Evolutionary conservation across 1,284 basidiomycete genomes (phyloP).

Genomic region (Porogramme epimiltina): DNA sequence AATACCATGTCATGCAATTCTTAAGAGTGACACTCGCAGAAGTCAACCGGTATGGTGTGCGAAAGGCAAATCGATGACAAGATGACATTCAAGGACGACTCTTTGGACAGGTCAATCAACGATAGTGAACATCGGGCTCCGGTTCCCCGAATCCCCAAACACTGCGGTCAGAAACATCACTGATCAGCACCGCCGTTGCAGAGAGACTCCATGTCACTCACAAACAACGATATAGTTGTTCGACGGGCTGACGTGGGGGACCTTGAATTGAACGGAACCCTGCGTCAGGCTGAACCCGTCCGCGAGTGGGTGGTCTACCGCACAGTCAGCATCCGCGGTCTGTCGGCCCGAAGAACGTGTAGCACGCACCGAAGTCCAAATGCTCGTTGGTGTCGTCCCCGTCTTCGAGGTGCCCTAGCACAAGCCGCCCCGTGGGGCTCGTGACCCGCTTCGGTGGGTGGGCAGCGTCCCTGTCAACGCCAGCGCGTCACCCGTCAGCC

Average conservation of each 20-base stretch:
- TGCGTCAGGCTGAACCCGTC: slow-evolving; percentile 38
- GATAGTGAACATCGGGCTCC: slow-evolving; percentile 41
- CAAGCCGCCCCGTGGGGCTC: slow-evolving; percentile 35
- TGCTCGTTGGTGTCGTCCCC: slow-evolving; percentile 33
- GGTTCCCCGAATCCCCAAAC: slow-evolving; percentile 46
- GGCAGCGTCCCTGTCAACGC: slow-evolving; percentile 32
- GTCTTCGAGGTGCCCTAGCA: slow-evolving; percentile 36
- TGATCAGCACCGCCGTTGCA: neutral
- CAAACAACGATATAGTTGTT: slow-evolving; percentile 38
- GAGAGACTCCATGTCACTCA: slow-evolving; percentile 24
- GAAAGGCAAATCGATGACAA: neutral
- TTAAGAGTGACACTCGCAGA: no score
- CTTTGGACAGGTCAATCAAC: neutral
- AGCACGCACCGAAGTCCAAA: slow-evolving; percentile 34
- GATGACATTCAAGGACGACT: neutral
- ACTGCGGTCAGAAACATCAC: slow-evolving; percentile 31
- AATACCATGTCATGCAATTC: no score
- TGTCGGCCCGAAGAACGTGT: no score
- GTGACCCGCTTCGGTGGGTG: slow-evolving; percentile 33
- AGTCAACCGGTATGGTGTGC: no score
- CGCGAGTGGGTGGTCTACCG: slow-evolving; percentile 45
- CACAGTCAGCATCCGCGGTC: neutral
- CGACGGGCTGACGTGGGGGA: slow-evolving; percentile 34
- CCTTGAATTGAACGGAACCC: slow-evolving; percentile 35
- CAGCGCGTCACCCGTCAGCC: no score